phyloP scores from a whole-genome alignment of 2,329 filamentous ascomycete species.

The Madurella mycetomatis region DNA sequence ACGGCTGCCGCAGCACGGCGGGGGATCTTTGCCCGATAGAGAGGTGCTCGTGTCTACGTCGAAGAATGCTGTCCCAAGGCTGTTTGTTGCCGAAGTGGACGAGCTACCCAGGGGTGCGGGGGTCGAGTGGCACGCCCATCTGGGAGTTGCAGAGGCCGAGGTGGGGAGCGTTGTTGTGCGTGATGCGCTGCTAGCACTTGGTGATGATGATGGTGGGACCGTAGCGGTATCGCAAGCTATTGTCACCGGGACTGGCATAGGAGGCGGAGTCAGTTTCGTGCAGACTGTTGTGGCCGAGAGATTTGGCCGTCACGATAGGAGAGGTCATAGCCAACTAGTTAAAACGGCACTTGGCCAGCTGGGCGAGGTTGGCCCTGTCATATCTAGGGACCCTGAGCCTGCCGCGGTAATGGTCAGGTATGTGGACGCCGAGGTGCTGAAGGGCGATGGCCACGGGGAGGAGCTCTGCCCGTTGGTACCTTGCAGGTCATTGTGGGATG shows the following conservation, averaged over 20 bases:
- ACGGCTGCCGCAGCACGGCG: constrained; percentile 10
- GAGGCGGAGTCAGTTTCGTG: constrained; percentile 12
- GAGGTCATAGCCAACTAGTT: background rate
- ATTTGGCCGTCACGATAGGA: background rate
- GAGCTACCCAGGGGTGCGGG: constrained; percentile 67
- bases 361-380: background rate
- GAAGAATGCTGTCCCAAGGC: constrained; percentile 40
- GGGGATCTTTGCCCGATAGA: constrained; percentile 47
- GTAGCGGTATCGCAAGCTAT: constrained; percentile 14
- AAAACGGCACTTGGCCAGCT: constrained; percentile 5
- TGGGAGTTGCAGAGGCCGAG: constrained; percentile 47
- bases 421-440: constrained; percentile 14
- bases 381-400: background rate
- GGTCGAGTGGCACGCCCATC: constrained; percentile 79
- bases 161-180: constrained; percentile 11
- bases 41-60: constrained; percentile 27
- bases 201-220: background rate
- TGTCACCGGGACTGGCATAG: background rate
- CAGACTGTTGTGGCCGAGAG: constrained; percentile 19
- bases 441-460: background rate
- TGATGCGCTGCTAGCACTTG: background rate
- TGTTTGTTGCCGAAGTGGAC: constrained; percentile 72
- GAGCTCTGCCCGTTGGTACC: constrained; percentile 32
- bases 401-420: constrained; percentile 16
- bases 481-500: constrained; percentile 41